phyloP scores from a whole-genome alignment of 2,329 filamentous ascomycete genomes.

The Taxawa tesnikishii region DNA sequence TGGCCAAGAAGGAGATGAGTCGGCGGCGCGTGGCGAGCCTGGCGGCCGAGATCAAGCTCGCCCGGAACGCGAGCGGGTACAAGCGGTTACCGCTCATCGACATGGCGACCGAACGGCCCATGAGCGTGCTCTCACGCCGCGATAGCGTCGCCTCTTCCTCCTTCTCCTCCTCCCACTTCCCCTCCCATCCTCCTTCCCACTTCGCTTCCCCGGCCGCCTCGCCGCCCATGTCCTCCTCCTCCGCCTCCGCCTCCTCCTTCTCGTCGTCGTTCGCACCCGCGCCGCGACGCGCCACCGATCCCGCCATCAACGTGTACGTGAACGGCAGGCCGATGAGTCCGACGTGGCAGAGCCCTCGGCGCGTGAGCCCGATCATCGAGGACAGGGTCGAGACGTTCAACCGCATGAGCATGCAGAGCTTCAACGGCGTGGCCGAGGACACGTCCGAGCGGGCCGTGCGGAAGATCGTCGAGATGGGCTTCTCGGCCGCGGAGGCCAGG shows the following conservation, averaged over 20 bases:
- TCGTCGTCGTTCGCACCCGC: constrained; percentile 3
- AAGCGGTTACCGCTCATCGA: constrained; percentile 24
- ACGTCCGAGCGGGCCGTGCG: constrained; percentile 45
- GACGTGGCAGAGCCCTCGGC: constrained; percentile 4
- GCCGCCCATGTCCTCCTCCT: constrained; percentile 1
- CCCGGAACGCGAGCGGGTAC: constrained; percentile 22
- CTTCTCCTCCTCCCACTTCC: neutral
- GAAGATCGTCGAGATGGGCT: constrained; percentile 48
- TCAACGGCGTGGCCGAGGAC: constrained; percentile 28
- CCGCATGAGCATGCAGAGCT: constrained; percentile 6
- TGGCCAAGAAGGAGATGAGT: constrained; percentile 23
- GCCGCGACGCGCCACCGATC: neutral
- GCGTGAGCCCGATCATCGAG: constrained; percentile 17
- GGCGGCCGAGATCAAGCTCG: constrained; percentile 28
- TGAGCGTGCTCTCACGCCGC: constrained; percentile 16
- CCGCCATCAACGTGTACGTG: no score
- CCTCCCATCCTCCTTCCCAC: neutral
- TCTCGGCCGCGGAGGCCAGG: constrained; percentile 41
- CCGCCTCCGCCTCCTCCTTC: neutral
- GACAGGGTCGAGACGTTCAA: constrained; percentile 12
- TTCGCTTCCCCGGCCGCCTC: neutral
- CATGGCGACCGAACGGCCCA: constrained; percentile 22
- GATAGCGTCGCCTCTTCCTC: constrained; percentile 7
- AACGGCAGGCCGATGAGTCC: no score
- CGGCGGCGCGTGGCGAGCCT: constrained; percentile 30